A percentile compares a stretch with the other conserved stretches of the same genome.
Evolutionary conservation across 73 alveolate species (phyloP).

Genomic region (Stentor roeselii): DNA sequence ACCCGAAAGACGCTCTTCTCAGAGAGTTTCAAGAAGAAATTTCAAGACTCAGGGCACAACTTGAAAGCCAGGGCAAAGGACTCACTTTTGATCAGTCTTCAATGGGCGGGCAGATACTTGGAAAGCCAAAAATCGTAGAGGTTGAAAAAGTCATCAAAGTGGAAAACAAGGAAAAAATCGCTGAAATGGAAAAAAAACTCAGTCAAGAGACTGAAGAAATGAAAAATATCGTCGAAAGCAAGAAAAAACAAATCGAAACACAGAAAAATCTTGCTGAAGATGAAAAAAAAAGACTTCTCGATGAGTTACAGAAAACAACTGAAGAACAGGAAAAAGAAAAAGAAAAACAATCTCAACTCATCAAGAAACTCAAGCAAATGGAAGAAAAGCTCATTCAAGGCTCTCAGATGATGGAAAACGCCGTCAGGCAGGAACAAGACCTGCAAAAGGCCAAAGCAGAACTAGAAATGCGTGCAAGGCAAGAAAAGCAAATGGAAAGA

Average conservation of each 20-base stretch:
- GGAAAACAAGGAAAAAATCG: constrained; percentile 73
- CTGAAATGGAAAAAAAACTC: constrained; percentile 62
- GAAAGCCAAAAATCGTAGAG: constrained; percentile 47
- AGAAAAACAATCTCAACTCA: constrained; percentile 55
- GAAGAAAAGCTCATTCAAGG: constrained; percentile 77
- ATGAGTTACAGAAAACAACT: constrained; percentile 65
- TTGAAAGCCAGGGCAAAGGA: constrained; percentile 57
- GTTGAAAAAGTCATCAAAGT: constrained; percentile 77
- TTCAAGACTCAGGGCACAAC: constrained; percentile 58
- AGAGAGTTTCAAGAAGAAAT: constrained; percentile 92
- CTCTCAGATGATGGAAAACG: constrained; percentile 71
- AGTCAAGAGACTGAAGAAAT: constrained; percentile 77
- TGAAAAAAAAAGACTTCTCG: constrained; percentile 49
- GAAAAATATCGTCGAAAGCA: constrained; percentile 57
- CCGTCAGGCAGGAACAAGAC: constrained; percentile 76
- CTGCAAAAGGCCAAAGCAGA: constrained; percentile 63
- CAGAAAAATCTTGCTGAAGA: constrained; percentile 70
- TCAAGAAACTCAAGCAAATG: constrained; percentile 76
- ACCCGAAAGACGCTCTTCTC: constrained; percentile 95
- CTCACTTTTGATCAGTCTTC: constrained; percentile 45
- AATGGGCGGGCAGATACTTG: constrained; percentile 47
- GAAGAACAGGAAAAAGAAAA: constrained; percentile 62
- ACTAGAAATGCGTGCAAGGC: constrained; percentile 52
- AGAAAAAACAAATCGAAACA: constrained; percentile 65
- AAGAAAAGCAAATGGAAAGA: constrained; percentile 49